Base-by-base conservation (phyloP, 2,329 filamentous ascomycete species). In the Septoria linicola region DNA sequence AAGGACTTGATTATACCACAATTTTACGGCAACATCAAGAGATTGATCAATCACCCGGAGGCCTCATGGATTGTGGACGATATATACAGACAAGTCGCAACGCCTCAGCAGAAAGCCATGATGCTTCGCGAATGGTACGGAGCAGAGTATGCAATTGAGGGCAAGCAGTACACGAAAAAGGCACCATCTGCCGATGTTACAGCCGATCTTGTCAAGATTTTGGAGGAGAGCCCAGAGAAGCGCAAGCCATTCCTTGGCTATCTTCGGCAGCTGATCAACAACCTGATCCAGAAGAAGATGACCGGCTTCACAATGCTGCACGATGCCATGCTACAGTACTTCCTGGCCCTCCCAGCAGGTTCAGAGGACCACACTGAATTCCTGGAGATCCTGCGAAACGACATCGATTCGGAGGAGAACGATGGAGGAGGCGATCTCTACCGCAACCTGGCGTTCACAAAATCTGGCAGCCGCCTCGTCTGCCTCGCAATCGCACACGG, bases 11-110 rank as follows among this genome's bases (percentile, higher is more conserved):
- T 99, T 63, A 84, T 99, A 10, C 86, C 89, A 36, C 91, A 99
- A 70, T 97, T 99, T 73, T 96, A 93, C 70, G 91, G 93, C 52
- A 85, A 92, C 69, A 88, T 97, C 57, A 87, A 89, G 67, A 88
- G 90, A 66, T 77, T 97, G 66, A 96, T 97, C 70, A 93, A 96
- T 70, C 93, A 99, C 72, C 83, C 92, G 1, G 95, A 99, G 72
- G 93, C 89, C 25, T 91, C 89, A 34, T 99, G 93, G 91, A 97
- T 99, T 62, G 76, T 99, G 35, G 95, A 99, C 70, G 93, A 99
- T 70, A 87, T 96, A 60, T 99, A 97, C 75, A 84, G 93, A 55
- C 87, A 86, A 41, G 85, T 92, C 51, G 91, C 92, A 8, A 93
- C 87, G 17, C 84, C 85, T 65, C 80, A 88, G 62, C 93, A 99